Evolutionary conservation across 2,329 filamentous ascomycete genomes (phyloP).

Genomic region (Diaporthe sp.): DNA sequence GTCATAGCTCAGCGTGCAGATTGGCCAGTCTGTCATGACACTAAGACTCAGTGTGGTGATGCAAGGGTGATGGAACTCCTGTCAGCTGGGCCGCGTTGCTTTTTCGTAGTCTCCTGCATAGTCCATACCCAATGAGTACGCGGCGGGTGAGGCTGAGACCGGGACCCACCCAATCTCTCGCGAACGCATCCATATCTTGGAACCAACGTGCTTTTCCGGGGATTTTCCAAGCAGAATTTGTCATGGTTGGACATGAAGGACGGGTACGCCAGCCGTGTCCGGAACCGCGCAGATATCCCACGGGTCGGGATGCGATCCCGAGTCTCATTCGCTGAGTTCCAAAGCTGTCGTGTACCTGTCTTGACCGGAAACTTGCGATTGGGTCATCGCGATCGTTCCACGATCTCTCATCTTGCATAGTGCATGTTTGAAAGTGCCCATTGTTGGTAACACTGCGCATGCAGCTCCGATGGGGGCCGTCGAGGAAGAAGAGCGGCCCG

Average conservation of each 20-base stretch:
- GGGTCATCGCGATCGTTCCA: not conserved
- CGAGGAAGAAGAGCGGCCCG: not conserved
- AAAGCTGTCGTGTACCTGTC: slow-evolving; percentile 2
- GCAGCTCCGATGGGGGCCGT: not conserved
- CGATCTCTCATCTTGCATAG: slow-evolving; percentile 19
- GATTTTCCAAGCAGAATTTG: not conserved
- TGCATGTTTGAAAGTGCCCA: not conserved
- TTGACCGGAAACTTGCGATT: not conserved
- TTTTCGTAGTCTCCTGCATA: not conserved
- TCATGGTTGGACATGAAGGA: not conserved
- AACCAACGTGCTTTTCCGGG: not conserved
- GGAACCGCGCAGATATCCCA: not conserved
- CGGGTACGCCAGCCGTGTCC: not conserved
- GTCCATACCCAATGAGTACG: slow-evolving; percentile 2
- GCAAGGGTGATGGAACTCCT: slow-evolving; percentile 17
- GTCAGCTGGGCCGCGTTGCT: slow-evolving; percentile 6
- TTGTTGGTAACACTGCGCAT: not conserved
- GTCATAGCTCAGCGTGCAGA: not conserved
- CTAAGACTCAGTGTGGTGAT: slow-evolving; percentile 1
- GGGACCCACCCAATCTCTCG: not conserved
- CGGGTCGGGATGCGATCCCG: not conserved
- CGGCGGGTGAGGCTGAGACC: slow-evolving; percentile 15
- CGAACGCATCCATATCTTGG: not conserved
- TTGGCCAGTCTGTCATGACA: not conserved
- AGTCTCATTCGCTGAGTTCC: not conserved